Base-by-base conservation (phyloP, 2,329 filamentous ascomycete species). In the Microascus cirrosus region DNA sequence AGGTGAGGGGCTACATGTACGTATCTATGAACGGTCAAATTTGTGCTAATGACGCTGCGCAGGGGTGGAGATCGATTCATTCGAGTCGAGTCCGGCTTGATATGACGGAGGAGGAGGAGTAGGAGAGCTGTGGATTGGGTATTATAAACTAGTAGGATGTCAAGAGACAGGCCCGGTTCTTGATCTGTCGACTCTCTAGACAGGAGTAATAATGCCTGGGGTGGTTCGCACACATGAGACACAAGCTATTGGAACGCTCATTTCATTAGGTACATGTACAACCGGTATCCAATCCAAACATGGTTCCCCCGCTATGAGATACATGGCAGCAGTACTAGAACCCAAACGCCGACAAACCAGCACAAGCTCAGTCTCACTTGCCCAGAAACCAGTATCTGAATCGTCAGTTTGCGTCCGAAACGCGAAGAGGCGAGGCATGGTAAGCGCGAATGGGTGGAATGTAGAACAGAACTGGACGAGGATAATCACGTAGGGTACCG, bases 321-420 rank as follows among this genome's bases (percentile, higher is more conserved):
- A 22, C n/a, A n/a, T 50, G 18, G 3, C n/a, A 20, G 45, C n/a
- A 24, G 22, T 22, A 34, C 11, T 25, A 53, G 36, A 54, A 54
- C 32, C 32, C 32, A 54, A 39, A 54, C 32, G 18, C 32, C 36
- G 53, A n/a, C 4, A 15, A 39, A 20, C 53, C 22, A 22, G 18
- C 32, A 15, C 11, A 15, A 20, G 22, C 22, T 56, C 25, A 42
- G 18, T 55, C 54, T 50, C 34, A 20, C 25, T 50, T 35, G 54
- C 55, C 55, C 55, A 57, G 36, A 62, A 74, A 74, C 72, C 72
- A 74, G 61, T 74, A 73, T 59, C 71, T 73, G 54, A 13, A 53
- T n/a, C 20, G n/a, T n/a, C 42, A 48, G 42, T 10, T 24, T 54
- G 35, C 55, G 57, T 60, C 57, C 32, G 58, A 34, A 54, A 22